A percentile compares a stretch with the other conserved stretches of the same genome.
Conservation (phyloP, 2,329 filamentous ascomycete species). For the Chrysosporium queenslandicum region DNA sequence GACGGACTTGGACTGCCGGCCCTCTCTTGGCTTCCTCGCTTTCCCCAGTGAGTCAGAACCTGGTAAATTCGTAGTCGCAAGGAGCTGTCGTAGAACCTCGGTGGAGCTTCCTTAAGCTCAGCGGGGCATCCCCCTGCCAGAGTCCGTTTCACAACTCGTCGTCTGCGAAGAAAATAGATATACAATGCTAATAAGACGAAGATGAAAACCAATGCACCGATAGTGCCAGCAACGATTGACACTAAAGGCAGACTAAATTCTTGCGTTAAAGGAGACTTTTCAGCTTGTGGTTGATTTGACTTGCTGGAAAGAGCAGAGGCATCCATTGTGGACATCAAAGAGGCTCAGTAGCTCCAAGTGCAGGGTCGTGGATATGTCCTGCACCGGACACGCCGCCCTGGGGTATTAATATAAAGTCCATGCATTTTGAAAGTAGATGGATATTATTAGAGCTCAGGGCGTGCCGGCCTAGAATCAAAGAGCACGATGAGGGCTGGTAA, state of each 20-base stretch:
- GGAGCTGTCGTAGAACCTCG: not conserved
- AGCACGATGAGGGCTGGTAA: not conserved
- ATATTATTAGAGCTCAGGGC: not conserved
- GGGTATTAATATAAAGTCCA: not conserved
- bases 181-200: conserved; percentile 22
- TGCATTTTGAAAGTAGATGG: too few relatives aligned
- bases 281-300: not conserved
- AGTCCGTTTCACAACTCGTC: conserved; percentile 11
- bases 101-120: not conserved
- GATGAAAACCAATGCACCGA: conserved; percentile 23
- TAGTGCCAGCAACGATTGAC: conserved; percentile 24
- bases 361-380: not conserved
- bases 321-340: not conserved
- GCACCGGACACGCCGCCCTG: not conserved
- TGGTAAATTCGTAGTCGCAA: not conserved
- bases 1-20: not conserved
- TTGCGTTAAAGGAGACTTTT: conserved; percentile 2
- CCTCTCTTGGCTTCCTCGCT: not conserved
- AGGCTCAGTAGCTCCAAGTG: not conserved
- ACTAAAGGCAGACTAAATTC: conserved; percentile 15
- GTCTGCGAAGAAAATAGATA: conserved; percentile 20
- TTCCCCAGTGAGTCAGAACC: not conserved
- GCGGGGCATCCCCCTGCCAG: too few relatives aligned
- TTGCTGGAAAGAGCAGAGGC: not conserved
- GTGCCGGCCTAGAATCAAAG: not conserved